Evolutionary conservation across 2,329 filamentous ascomycete species (phyloP).

Genomic region (Scedosporium aurantiacum): DNA sequence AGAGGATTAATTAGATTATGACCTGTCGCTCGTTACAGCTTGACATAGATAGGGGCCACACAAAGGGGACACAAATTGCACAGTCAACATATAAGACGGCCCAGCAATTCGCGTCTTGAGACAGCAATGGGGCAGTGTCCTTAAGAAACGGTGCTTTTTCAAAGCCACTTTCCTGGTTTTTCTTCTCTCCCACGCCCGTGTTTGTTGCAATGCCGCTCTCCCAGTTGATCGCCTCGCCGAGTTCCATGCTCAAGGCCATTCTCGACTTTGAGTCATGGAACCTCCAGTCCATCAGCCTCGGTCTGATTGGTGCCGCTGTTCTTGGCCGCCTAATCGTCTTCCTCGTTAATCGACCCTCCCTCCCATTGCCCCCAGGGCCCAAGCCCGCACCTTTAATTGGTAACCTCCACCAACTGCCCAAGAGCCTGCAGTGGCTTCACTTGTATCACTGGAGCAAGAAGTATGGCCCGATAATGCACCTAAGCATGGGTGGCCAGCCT

Average conservation of each 20-base stretch:
- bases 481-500: slow-evolving; percentile 13
- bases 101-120: no score
- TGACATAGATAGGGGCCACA: no score
- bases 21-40: no score
- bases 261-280: not conserved
- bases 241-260: not conserved
- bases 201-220: not conserved
- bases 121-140: no score
- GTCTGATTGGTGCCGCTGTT: not conserved
- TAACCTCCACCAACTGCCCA: slow-evolving; percentile 15
- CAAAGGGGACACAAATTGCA: no score
- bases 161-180: no score
- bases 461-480: slow-evolving; percentile 14
- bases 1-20: no score
- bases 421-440: slow-evolving; percentile 25
- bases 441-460: slow-evolving; percentile 9
- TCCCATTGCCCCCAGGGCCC: slow-evolving; percentile 14
- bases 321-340: not conserved
- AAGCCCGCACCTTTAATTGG: slow-evolving; percentile 13
- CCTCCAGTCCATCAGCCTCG: not conserved
- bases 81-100: no score
- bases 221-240: not conserved
- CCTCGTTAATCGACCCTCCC: not conserved
- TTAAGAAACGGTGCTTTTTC: no score
- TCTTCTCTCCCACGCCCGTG: not conserved